These are phyloP conservation scores for Arachnomyces sp. DNA, from an alignment of 2,329 filamentous ascomycete genomes.

Conservation along the genomic window DNA sequence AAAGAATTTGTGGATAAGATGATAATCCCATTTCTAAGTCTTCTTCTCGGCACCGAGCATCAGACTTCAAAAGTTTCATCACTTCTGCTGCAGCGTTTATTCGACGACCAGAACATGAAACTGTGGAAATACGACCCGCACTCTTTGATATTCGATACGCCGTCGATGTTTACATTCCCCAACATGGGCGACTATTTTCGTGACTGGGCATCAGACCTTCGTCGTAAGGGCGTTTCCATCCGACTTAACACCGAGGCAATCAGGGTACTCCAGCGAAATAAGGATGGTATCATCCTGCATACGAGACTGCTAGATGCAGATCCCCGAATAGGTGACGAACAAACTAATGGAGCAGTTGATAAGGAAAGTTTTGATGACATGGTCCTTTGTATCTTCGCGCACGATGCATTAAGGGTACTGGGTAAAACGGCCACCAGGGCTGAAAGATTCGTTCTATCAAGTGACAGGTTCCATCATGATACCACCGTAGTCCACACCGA, in stretches of 20 bases:
- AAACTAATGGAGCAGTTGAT: constrained; percentile 34
- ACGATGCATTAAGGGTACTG: constrained; percentile 49
- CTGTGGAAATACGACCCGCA: constrained; percentile 53
- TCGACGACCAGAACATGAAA: constrained; percentile 52
- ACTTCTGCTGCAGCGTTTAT: constrained; percentile 57
- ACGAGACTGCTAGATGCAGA: constrained; percentile 16
- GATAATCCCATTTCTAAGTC: constrained; percentile 62
- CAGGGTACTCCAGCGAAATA: constrained; percentile 42
- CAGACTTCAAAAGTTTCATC: constrained; percentile 64
- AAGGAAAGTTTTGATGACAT: constrained; percentile 52
- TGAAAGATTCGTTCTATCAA: constrained; percentile 62
- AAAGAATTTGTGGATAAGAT: constrained; percentile 64
- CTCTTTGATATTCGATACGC: constrained; percentile 48
- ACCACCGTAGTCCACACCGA: constrained; percentile 57
- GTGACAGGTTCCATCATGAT: constrained; percentile 58
- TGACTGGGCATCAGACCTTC: constrained; percentile 47
- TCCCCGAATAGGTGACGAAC: constrained; percentile 11
- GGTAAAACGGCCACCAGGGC: constrained; percentile 47
- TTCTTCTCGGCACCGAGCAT: constrained; percentile 69
- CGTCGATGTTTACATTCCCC: constrained; percentile 55
- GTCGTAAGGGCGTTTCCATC: constrained; percentile 47
- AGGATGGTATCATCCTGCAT: constrained; percentile 43
- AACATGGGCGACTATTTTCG: constrained; percentile 52
- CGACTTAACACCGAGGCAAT: constrained; percentile 49
- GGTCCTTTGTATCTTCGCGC: constrained; percentile 50